phyloP scores from a whole-genome alignment of 768 basidiomycete species.

The Galerina sulciceps region DNA sequence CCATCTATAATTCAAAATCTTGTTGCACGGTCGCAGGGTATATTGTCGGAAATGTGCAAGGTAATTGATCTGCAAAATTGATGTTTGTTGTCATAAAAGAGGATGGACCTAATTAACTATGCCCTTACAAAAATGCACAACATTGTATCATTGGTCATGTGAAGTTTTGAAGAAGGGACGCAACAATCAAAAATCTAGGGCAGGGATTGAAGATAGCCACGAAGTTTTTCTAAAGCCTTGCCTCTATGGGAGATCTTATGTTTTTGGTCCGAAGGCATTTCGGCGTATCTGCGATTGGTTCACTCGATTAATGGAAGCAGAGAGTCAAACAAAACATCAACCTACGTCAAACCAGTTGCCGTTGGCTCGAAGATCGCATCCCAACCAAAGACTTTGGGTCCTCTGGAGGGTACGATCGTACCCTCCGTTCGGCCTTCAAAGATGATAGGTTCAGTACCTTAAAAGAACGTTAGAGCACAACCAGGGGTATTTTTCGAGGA shows the following conservation, averaged over 20 bases:
- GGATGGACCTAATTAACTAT: no score
- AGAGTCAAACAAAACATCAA: constrained; percentile 2
- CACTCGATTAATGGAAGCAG: constrained; percentile 3
- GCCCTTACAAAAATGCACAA: no score
- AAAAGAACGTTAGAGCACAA: background rate
- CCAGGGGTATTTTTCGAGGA: background rate
- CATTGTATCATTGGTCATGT: no score
- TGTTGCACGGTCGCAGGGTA: no score
- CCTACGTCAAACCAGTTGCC: constrained; percentile 78
- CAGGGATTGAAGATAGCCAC: constrained; percentile 49
- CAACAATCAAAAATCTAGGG: background rate
- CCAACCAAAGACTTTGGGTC: constrained; percentile 86
- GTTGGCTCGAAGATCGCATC: constrained; percentile 85
- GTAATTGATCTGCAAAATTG: no score
- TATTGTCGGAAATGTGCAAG: no score
- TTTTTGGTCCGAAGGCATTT: constrained; percentile 73
- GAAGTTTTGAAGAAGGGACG: background rate
- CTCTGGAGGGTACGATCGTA: constrained; percentile 85
- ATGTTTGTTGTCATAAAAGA: no score
- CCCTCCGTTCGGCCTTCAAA: constrained; percentile 89
- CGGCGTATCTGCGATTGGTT: constrained; percentile 60
- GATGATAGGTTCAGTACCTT: constrained; percentile 68
- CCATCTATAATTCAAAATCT: background rate
- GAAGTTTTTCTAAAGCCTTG: constrained; percentile 71
- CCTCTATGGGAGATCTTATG: constrained; percentile 77